phyloP scores from a whole-genome alignment of 441 rosid genomes.

The Pelargonium myrrhifolium region DNA sequence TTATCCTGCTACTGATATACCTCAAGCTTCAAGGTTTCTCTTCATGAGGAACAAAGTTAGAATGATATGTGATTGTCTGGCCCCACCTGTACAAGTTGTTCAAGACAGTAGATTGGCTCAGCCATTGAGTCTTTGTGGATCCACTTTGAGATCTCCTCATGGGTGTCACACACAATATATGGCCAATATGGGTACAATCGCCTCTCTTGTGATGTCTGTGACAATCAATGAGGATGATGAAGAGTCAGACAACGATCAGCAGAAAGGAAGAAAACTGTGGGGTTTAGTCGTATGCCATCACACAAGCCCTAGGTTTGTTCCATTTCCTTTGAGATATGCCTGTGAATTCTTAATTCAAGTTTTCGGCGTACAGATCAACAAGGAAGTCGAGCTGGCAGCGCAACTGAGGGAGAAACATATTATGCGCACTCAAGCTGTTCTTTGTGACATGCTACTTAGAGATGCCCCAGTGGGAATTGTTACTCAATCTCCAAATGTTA shows the following conservation, averaged over 20 bases:
- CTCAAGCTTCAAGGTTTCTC: conserved; percentile 79
- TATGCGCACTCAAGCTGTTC: conserved; percentile 56
- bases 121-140: conserved; percentile 73
- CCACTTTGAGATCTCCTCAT: conserved; percentile 74
- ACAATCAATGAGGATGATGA: conserved; percentile 54
- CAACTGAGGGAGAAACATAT: conserved; percentile 64
- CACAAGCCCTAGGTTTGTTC: conserved; percentile 57
- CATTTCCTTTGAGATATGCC: conserved; percentile 77
- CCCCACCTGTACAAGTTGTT: conserved; percentile 53
- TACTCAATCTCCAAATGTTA: conserved; percentile 64
- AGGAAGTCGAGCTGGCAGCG: conserved; percentile 61
- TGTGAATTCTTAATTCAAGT: conserved; percentile 80
- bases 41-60: conserved; percentile 79
- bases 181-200: conserved; percentile 79
- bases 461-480: conserved; percentile 72
- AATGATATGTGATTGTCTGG: conserved; percentile 72
- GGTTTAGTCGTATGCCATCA: conserved; percentile 93
- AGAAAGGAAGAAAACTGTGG: conserved; percentile 53
- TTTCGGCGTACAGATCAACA: conserved; percentile 63
- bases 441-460: conserved; percentile 82
- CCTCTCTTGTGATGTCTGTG: conserved; percentile 84
- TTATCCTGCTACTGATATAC: conserved; percentile 84
- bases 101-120: conserved; percentile 56
- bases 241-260: conserved; percentile 35
- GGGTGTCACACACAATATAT: conserved; percentile 78